These are phyloP conservation scores for Heterobasidion occidentale DNA, from an alignment of 1,284 basidiomycete species.

Conservation along the genomic window DNA sequence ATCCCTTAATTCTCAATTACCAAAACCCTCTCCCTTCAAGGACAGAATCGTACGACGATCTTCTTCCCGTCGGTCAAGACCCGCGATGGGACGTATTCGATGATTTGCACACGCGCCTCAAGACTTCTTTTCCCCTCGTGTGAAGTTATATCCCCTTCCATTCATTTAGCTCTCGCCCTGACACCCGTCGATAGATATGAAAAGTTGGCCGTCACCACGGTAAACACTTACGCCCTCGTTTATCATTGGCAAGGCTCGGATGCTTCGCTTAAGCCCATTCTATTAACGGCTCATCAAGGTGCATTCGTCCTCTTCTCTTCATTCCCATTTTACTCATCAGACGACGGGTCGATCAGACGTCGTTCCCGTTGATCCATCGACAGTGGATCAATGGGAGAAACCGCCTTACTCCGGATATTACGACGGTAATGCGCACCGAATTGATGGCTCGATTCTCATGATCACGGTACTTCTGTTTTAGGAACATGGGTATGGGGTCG, in stretches of 20 bases:
- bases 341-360: slow-evolving; percentile 37
- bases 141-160: slow-evolving; percentile 16
- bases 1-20: background rate
- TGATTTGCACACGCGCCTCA: slow-evolving; percentile 41
- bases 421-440: slow-evolving; percentile 33
- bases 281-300: slow-evolving; percentile 70
- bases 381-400: slow-evolving; percentile 48
- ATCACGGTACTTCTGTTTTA: slow-evolving; percentile 8
- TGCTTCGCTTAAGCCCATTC: slow-evolving; percentile 51
- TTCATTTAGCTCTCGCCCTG: background rate
- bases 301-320: slow-evolving; percentile 4
- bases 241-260: slow-evolving; percentile 65
- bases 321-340: background rate
- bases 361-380: slow-evolving; percentile 55
- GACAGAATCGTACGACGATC: slow-evolving; percentile 23
- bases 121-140: slow-evolving; percentile 38
- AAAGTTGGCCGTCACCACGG: slow-evolving; percentile 46
- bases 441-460: slow-evolving; percentile 1
- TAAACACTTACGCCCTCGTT: slow-evolving; percentile 59
- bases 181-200: slow-evolving; percentile 32
- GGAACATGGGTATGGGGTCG: slow-evolving; percentile 52
- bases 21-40: background rate
- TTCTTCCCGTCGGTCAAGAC: slow-evolving; percentile 41
- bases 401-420: slow-evolving; percentile 60
- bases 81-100: slow-evolving; percentile 43